A percentile compares a stretch with the other conserved stretches of the same genome.
Evolutionary conservation across 2,329 filamentous ascomycete genomes (phyloP).

Genomic region (Ophiostoma sp.): DNA sequence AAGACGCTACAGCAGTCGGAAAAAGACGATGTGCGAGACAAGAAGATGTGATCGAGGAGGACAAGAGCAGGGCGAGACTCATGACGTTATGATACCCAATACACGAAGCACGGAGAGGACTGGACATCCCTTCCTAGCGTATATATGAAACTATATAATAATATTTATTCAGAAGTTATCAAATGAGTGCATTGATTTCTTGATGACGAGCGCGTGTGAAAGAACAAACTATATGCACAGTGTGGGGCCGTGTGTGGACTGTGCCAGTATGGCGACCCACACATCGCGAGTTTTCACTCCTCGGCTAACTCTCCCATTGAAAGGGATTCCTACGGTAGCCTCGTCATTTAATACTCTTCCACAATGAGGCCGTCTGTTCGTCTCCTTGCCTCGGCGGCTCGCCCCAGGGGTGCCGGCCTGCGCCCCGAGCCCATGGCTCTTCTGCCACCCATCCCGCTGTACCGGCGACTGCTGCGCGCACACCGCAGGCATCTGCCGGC

Average conservation of each 20-base stretch:
- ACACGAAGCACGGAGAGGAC: background rate
- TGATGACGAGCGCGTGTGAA: background rate
- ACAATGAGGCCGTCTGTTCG: constrained; percentile 13
- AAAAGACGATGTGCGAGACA: constrained; percentile 13
- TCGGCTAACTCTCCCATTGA: background rate
- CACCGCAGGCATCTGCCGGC: constrained; percentile 72
- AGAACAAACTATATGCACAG: background rate
- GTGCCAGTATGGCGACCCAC: background rate
- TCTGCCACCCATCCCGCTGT: constrained; percentile 81
- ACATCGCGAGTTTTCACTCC: constrained; percentile 7
- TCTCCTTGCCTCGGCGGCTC: constrained; percentile 20
- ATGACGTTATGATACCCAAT: constrained; percentile 21
- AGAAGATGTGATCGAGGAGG: background rate
- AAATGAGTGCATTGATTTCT: background rate
- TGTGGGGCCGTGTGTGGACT: background rate
- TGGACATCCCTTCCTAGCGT: background rate
- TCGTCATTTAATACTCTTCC: background rate
- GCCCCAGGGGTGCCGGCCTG: constrained; percentile 31
- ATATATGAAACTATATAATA: background rate
- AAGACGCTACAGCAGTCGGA: constrained; percentile 44
- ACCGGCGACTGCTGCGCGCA: constrained; percentile 77
- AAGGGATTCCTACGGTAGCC: background rate
- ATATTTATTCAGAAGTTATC: background rate
- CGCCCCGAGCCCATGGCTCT: constrained; percentile 55
- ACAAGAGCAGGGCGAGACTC: background rate